Evolutionary conservation across 345 rosid genomes (phyloP).

Genomic region (Leavenworthia alabamica): DNA sequence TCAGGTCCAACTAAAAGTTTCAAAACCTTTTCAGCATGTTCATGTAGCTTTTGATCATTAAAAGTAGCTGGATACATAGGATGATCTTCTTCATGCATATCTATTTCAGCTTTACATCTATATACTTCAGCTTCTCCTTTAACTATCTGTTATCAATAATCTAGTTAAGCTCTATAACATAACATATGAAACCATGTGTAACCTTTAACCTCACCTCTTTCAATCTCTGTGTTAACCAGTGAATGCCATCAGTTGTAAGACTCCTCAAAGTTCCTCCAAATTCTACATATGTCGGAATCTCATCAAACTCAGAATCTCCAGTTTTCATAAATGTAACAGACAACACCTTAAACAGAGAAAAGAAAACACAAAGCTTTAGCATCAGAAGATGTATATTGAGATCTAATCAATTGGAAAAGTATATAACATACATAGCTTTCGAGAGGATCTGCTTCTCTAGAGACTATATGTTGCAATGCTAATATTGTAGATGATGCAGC

Average conservation of each 20-base stretch:
- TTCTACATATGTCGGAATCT: slow-evolving; percentile 53
- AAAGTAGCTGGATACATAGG: slow-evolving; percentile 59
- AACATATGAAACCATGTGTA: neutral
- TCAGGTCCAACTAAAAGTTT: slow-evolving; percentile 52
- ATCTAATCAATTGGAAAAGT: neutral
- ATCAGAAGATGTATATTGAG: neutral
- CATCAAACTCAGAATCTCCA: slow-evolving; percentile 45
- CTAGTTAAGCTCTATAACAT: neutral
- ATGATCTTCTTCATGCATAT: slow-evolving; percentile 37
- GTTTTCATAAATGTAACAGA: slow-evolving; percentile 66
- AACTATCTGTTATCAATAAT: slow-evolving; percentile 46
- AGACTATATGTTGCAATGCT: slow-evolving; percentile 71
- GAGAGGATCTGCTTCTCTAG: slow-evolving; percentile 81
- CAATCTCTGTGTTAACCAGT: slow-evolving; percentile 49
- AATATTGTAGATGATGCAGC: slow-evolving; percentile 66
- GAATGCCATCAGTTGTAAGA: slow-evolving; percentile 69
- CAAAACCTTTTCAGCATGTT: slow-evolving; percentile 44
- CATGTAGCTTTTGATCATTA: slow-evolving; percentile 54
- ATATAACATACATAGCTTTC: slow-evolving; percentile 41
- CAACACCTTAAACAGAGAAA: slow-evolving; percentile 54
- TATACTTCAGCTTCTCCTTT: slow-evolving; percentile 59
- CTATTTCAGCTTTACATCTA: slow-evolving; percentile 51
- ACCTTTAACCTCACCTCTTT: slow-evolving; percentile 77
- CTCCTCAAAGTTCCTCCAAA: slow-evolving; percentile 90
- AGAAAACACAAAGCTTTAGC: neutral